These are phyloP conservation scores for Kodamaea kakaduensis DNA, from an alignment of 805 yeast genomes.

Conservation along the genomic window DNA sequence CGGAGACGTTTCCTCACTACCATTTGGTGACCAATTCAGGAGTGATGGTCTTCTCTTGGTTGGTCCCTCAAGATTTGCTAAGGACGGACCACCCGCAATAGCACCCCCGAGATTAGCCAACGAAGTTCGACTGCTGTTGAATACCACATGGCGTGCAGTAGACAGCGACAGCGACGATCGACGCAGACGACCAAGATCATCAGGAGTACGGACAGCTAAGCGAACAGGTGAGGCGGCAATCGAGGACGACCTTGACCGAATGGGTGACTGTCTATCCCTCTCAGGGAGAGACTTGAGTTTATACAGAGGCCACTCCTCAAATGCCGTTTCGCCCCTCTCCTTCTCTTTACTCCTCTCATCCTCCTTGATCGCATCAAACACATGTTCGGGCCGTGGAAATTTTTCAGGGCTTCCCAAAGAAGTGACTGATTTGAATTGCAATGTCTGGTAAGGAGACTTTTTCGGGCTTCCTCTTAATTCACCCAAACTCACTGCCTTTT, in stretches of 20 bases:
- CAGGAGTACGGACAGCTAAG: slow-evolving; percentile 2
- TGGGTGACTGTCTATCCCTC: not conserved
- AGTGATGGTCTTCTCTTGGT: slow-evolving; percentile 13
- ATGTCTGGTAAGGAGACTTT: no score
- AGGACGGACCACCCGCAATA: slow-evolving; percentile 12
- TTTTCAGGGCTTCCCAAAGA: no score
- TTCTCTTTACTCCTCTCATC: no score
- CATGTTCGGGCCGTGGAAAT: no score
- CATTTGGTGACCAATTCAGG: slow-evolving; percentile 9
- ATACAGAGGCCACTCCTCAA: no score
- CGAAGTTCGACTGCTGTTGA: slow-evolving; percentile 20
- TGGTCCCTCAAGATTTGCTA: slow-evolving; percentile 10
- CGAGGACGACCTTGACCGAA: slow-evolving; percentile 1
- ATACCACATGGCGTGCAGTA: slow-evolving; percentile 27
- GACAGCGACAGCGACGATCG: slow-evolving; percentile 18
- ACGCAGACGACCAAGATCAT: slow-evolving; percentile 1
- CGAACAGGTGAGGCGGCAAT: slow-evolving; percentile 1
- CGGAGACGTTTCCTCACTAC: slow-evolving; percentile 10
- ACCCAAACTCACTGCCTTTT: no score
- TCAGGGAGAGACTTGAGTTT: no score
- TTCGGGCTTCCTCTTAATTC: no score
- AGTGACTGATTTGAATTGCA: no score
- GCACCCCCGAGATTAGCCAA: slow-evolving; percentile 12
- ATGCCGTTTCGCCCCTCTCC: no score
- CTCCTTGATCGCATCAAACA: no score